Percentiles rank a stretch among this genome's conserved stretches.
Conservation (phyloP, 805 yeast species). For the Zygosaccharomyces rouxii region DNA sequence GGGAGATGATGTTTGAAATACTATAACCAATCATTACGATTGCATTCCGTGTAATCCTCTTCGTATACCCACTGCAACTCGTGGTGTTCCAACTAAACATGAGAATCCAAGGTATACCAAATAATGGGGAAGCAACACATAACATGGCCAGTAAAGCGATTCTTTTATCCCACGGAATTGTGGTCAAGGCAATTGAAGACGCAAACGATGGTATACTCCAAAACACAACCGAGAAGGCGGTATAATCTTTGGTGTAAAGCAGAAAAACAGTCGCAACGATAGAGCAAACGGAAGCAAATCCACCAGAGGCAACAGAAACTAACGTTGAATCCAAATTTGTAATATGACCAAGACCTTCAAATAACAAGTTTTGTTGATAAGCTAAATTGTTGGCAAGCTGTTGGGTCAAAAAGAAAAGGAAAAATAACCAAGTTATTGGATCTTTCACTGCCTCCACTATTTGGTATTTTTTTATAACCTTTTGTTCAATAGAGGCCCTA, state of each 20-base stretch:
- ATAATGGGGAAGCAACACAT: constrained; percentile 43
- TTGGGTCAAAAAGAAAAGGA: constrained; percentile 39
- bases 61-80: constrained; percentile 47
- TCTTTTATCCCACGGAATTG: constrained; percentile 43
- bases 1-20: constrained; percentile 49
- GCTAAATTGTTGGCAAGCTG: constrained; percentile 51
- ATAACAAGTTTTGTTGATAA: constrained; percentile 49
- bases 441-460: constrained; percentile 48
- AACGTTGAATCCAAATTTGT: constrained; percentile 45
- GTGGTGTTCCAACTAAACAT: constrained; percentile 37
- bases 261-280: constrained; percentile 38
- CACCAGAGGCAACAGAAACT: constrained; percentile 51
- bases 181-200: constrained; percentile 43
- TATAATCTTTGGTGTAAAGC: constrained; percentile 34
- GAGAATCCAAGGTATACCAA: constrained; percentile 41
- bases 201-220: constrained; percentile 43
- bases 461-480: constrained; percentile 44
- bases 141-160: constrained; percentile 46
- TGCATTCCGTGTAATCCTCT: constrained; percentile 45
- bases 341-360: constrained; percentile 43
- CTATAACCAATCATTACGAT: constrained; percentile 44
- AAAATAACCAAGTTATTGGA: constrained; percentile 45
- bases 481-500: constrained; percentile 43
- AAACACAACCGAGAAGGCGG: constrained; percentile 38
- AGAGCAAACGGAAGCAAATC: constrained; percentile 42